Percentiles rank a stretch among this genome's conserved stretches.
These are phyloP conservation scores for Mucor plumbeus DNA, from an alignment of 371 early-diverging fungal species.

Conservation along the genomic window DNA sequence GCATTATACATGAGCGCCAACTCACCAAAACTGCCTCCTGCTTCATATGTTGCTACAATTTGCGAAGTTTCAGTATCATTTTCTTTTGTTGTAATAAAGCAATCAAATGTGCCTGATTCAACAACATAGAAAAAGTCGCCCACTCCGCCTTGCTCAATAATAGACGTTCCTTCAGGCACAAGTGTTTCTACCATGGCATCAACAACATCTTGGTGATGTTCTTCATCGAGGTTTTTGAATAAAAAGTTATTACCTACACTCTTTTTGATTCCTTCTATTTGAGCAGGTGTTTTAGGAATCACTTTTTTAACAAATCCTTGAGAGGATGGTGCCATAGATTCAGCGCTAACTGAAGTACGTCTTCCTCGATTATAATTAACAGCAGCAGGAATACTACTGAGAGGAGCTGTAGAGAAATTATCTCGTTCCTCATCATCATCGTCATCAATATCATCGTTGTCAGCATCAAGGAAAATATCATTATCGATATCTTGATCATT, in stretches of 20 bases:
- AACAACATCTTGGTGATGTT: slow-evolving; percentile 90
- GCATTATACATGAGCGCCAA: slow-evolving; percentile 91
- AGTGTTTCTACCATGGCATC: slow-evolving; percentile 86
- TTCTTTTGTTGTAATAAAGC: slow-evolving; percentile 74
- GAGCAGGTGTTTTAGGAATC: slow-evolving; percentile 83
- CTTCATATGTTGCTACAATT: slow-evolving; percentile 61
- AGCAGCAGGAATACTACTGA: slow-evolving; percentile 35
- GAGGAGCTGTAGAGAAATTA: slow-evolving; percentile 53
- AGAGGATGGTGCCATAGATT: slow-evolving; percentile 91
- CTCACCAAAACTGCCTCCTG: slow-evolving; percentile 86
- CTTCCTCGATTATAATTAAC: slow-evolving; percentile 69
- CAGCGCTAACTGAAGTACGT: slow-evolving; percentile 93
- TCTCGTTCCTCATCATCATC: slow-evolving; percentile 32
- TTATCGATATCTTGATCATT: slow-evolving; percentile 23
- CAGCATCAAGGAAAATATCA: slow-evolving; percentile 43
- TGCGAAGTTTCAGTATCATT: slow-evolving; percentile 45
- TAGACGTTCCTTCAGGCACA: slow-evolving; percentile 69
- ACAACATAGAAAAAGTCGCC: slow-evolving; percentile 97
- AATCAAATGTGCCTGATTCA: slow-evolving; percentile 90
- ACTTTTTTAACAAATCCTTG: slow-evolving; percentile 78
- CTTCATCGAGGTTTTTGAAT: slow-evolving; percentile 91
- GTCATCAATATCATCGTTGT: slow-evolving; percentile 25
- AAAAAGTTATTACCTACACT: slow-evolving; percentile 87
- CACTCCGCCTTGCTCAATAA: slow-evolving; percentile 93
- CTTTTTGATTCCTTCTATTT: slow-evolving; percentile 75